A percentile compares a stretch with the other conserved stretches of the same genome.
Evolutionary conservation across 2,329 filamentous ascomycete genomes (phyloP).

Genomic region (Diplodia seriata): DNA sequence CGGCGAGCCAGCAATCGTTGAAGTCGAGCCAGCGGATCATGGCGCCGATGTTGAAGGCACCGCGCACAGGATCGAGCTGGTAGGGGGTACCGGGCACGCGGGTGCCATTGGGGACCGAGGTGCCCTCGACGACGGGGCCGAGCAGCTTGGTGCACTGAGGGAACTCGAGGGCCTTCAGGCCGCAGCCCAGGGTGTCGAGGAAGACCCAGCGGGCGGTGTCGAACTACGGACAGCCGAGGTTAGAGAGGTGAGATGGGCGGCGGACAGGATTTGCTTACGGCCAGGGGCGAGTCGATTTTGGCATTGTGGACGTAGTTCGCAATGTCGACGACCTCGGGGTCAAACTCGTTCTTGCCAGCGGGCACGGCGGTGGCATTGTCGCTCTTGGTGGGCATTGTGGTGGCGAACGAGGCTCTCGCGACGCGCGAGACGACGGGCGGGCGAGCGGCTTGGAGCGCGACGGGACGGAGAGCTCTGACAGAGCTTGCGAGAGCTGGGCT

Average conservation of each 20-base stretch:
- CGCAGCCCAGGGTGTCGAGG: slow-evolving; percentile 95
- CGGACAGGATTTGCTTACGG: slow-evolving; percentile 66
- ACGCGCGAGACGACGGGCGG: not conserved
- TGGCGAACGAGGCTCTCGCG: slow-evolving; percentile 25
- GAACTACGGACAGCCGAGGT: slow-evolving; percentile 62
- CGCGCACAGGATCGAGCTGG: slow-evolving; percentile 93
- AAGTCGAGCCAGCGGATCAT: slow-evolving; percentile 99
- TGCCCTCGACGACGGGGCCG: slow-evolving; percentile 89
- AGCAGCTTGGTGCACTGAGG: slow-evolving; percentile 95
- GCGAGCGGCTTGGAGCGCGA: slow-evolving; percentile 42
- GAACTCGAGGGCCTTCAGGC: slow-evolving; percentile 93
- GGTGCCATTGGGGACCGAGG: slow-evolving; percentile 87
- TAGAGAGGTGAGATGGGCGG: not conserved
- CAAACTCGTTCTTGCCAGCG: slow-evolving; percentile 65
- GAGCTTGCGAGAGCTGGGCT: slow-evolving; percentile 39
- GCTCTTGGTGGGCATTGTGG: slow-evolving; percentile 31
- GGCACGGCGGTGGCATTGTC: slow-evolving; percentile 36
- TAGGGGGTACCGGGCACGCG: slow-evolving; percentile 91
- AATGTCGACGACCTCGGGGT: slow-evolving; percentile 94
- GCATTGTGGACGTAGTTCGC: slow-evolving; percentile 94
- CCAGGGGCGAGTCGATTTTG: slow-evolving; percentile 87
- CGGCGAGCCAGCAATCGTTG: slow-evolving; percentile 99
- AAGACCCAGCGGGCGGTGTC: slow-evolving; percentile 97
- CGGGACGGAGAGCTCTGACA: slow-evolving; percentile 46
- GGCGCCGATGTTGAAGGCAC: slow-evolving; percentile 97